Base-by-base conservation (phyloP, 768 basidiomycete genomes). In the Coprinopsis cinerea region DNA sequence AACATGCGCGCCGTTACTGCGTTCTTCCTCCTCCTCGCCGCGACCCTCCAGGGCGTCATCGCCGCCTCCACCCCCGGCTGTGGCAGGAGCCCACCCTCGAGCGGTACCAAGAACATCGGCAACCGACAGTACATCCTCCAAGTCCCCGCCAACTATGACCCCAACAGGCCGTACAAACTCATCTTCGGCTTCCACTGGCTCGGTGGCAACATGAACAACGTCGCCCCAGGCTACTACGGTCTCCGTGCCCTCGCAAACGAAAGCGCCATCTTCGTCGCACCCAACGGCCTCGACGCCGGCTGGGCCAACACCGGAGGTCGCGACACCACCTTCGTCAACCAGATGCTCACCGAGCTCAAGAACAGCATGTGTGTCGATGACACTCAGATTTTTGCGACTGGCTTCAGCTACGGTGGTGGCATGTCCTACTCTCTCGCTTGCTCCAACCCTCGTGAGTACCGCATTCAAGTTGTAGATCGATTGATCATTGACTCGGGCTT, bases 171-270 rank as follows among this genome's bases (percentile, higher is more conserved):
- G 22, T 48, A 48, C 47, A 37, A 48, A 17, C 47, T 48, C 24
- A 48, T 48, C 47, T 48, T 48, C 17, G 47, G 47, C 20, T 48
- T 48, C 17, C 47, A 48, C 34, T 48, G 47, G 47, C 47, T 48
- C 9, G 47, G 47, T 23, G 47, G 47, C 2, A 48, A 39, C 36
- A 48, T 48, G 47, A 48, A 36, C 47, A 48, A 48, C 26, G 47
- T 48, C 10, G 47, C 47, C 11, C 47, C 47, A 2, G 25, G 17
- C 20, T 48, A 48, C 47, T 48, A 37, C 36, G 47, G 47, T 37
- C 47, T 48, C 17, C 47, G 47, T 23, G 47, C 15, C 17, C 47
- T 48, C 24, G 47, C 47, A 1, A 37, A 40, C 10, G 47, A 48
- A 36, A 27, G 13, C 7, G 47, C 47, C 15, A 48, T 48, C 24